Conservation (phyloP, 2,329 filamentous ascomycete genomes). For the Cladosporium sp. region DNA sequence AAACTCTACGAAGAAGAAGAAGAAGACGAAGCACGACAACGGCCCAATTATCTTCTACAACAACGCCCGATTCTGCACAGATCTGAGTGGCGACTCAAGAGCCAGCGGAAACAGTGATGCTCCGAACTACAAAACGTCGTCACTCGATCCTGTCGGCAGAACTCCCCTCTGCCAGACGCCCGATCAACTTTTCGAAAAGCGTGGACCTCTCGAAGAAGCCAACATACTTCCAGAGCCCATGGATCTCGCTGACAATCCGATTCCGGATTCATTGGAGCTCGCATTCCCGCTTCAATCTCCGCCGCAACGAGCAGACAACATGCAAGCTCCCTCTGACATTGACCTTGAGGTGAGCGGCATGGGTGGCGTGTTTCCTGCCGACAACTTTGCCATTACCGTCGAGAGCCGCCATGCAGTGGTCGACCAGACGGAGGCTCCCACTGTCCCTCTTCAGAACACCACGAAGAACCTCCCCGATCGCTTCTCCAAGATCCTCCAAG, state of each 20-base stretch:
- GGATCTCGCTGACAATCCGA: conserved; percentile 34
- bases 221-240: conserved; percentile 29
- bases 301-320: conserved; percentile 13
- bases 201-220: conserved; percentile 28
- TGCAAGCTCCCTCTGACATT: conserved; percentile 22
- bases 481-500: conserved; percentile 33
- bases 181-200: conserved; percentile 23
- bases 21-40: conserved; percentile 54
- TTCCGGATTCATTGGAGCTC: conserved; percentile 32
- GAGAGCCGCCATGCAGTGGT: conserved; percentile 25
- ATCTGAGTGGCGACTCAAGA: conserved; percentile 63
- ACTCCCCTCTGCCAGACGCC: neutral
- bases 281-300: conserved; percentile 34
- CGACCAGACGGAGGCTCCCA: conserved; percentile 15
- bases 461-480: conserved; percentile 21
- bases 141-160: conserved; percentile 5
- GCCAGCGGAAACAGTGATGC: conserved; percentile 7
- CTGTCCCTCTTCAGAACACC: neutral
- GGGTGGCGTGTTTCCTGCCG: conserved; percentile 56
- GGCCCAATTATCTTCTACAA: conserved; percentile 82
- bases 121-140: neutral
- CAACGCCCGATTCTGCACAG: conserved; percentile 73
- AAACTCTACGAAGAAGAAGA: conserved; percentile 30
- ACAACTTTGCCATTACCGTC: conserved; percentile 52
- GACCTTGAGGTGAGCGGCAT: conserved; percentile 50